Base-by-base conservation (phyloP, 768 basidiomycete genomes). In the Russula abietina region DNA sequence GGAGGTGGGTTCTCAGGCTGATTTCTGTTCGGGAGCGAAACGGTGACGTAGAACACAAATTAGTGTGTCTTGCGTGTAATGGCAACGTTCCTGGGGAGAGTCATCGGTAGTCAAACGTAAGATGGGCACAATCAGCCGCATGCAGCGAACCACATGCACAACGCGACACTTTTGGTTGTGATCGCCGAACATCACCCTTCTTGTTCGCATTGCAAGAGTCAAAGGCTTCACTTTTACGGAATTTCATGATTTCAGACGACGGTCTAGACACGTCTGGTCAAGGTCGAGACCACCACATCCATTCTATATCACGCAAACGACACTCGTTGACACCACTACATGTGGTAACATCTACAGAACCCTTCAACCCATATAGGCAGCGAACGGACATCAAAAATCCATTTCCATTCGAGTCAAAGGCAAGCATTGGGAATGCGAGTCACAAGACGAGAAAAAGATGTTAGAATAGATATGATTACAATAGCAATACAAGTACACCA, bases 401-500 rank as follows among this genome's bases (percentile, higher is more conserved):
- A 22, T 48, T 26, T 48, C 46, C 46, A 26, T 26, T 26, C 24
- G 24, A 49, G 24, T 22, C 43, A 45, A 49, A 48, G 24, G 1
- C 46, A 48, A 22, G 41, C 26, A 4, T 7, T 32, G n/a, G 19
- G 26, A 48, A 32, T 4, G 16, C 39, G 26, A n/a, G 24, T 24
- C 14, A 41, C 10, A 6, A 28, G 16, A 41, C 22, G n/a, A 16
- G 22, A 14, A 28, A 41, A 38, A 22, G 7, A 11, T 24, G 9
- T 5, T 22, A 69, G 30, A 71, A 75, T 73, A 69, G 68, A 73
- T 53, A 51, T 62, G 62, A 66, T 70, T 69, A 77, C 73, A 76
- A 32, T 62, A 75, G 70, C 71, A 70, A 75, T 73, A 73, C 53
- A 67, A 64, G 50, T 22, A 49, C 24, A 68, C 52, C 38, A 60